Evolutionary conservation across 148 eudicot genomes (phyloP).

Genomic region (Rhododendron kiyosumense): DNA sequence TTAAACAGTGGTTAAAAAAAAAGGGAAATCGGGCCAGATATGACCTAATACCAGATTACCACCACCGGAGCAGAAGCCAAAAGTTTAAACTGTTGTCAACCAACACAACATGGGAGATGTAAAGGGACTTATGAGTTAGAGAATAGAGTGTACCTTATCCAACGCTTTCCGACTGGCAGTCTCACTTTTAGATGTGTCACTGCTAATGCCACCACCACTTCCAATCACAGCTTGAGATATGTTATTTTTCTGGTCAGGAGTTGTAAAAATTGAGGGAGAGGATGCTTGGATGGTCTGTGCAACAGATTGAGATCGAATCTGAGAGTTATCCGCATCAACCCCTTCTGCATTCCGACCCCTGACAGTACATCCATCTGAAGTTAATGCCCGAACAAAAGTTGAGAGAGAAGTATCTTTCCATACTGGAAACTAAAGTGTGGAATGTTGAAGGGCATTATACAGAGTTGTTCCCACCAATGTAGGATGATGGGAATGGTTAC

Average conservation of each 20-base stretch:
- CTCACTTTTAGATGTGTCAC: conserved; percentile 46
- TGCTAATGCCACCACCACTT: conserved; percentile 28
- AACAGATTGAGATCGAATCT: conserved; percentile 22
- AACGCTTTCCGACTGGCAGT: conserved; percentile 70
- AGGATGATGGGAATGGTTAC: background rate
- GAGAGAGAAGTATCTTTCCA: background rate
- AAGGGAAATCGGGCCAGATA: background rate
- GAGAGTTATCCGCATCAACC: conserved; percentile 27
- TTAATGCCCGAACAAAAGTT: background rate
- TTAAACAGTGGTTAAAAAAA: background rate
- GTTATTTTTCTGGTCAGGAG: conserved; percentile 33
- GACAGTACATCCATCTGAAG: conserved; percentile 8
- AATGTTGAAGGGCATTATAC: background rate
- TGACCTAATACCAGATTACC: conserved; percentile 2
- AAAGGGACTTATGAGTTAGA: background rate
- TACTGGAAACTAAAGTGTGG: background rate
- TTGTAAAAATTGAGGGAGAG: conserved; percentile 19
- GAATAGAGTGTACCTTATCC: conserved; percentile 66
- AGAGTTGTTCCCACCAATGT: background rate
- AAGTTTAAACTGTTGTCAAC: background rate
- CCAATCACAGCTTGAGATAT: conserved; percentile 38
- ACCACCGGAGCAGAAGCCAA: background rate
- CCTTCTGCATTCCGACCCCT: conserved; percentile 36
- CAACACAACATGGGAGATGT: background rate
- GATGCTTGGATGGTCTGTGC: conserved; percentile 33